Evolutionary conservation across 2,329 filamentous ascomycete species (phyloP), one percentile per base, ranked within the genome.

Genomic region (Calonectria pseudoreteaudii): DNA sequence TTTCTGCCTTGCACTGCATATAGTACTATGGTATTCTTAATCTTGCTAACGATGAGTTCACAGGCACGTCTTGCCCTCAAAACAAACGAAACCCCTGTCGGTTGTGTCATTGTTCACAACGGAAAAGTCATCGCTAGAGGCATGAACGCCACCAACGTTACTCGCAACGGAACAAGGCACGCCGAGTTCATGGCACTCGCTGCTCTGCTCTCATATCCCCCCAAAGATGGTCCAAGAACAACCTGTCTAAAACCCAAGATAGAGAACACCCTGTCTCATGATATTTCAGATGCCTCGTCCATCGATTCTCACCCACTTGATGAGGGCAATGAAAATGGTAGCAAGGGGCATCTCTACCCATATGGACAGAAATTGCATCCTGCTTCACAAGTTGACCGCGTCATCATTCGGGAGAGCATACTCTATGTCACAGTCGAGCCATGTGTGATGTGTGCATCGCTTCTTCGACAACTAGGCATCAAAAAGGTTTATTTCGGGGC

Each of bases 381-480:
- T 0, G 84, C 85, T 3, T 85, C 89, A 28, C 89, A 88, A 67
- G 90, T 97, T 77, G 90, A 93, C 68, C 90, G 91, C 41, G 90
- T 89, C 16, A 91, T 96, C 75, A 88, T 98, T 78, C 88, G 87
- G 49, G 91, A 96, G 76, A 90, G 90, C 78, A 94, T 92, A 13
- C 91, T 99, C 66, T 99, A 99, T 84, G 97, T 99, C 64, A 99
- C 97, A 0, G 96, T 99, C 68, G 97, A 99, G 86, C 97, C 97
- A 6, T 99, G 97, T 84, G 95, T 99, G 86, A 99, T 99, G 97
- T 99, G 97, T 83, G 97, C 97, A 16, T 97, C 95, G 9, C 92
- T 97, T 68, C 90, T 99, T 66, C 92, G 95, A 66, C 97, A 99
- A 85, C 93, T 97, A 77, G 91, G 92, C 18, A 95, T 99, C 84